A percentile compares a stretch with the other conserved stretches of the same genome.
Conservation (phyloP, 2,329 filamentous ascomycete species). For the Calonectria hawksworthii region DNA sequence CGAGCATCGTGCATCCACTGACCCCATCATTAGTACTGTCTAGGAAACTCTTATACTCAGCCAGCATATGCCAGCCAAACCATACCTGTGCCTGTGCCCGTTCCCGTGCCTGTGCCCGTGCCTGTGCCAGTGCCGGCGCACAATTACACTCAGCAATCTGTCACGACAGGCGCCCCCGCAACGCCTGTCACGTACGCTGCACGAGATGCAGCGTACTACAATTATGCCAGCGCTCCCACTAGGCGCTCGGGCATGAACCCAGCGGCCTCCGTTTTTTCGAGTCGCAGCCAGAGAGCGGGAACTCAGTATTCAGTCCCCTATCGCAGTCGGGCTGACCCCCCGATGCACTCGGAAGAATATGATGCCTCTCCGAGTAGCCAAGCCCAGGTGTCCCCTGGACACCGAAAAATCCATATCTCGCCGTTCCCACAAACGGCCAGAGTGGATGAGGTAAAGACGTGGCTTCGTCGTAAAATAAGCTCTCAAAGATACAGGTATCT, state of each 20-base stretch:
- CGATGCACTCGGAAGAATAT: conserved; percentile 17
- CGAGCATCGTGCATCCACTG: conserved; percentile 5
- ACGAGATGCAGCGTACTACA: conserved; percentile 25
- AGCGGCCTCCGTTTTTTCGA: conserved; percentile 22
- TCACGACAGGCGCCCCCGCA: conserved; percentile 2
- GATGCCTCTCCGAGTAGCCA: conserved; percentile 3
- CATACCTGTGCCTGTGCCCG: neutral
- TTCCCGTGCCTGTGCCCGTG: neutral
- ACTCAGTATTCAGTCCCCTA: conserved; percentile 36
- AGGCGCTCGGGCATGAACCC: conserved; percentile 4
- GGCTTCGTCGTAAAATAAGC: conserved; percentile 46
- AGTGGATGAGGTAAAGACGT: conserved; percentile 43
- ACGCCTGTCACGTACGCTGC: conserved; percentile 21
- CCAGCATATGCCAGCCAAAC: conserved; percentile 9
- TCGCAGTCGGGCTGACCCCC: conserved; percentile 20
- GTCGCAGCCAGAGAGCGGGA: conserved; percentile 30
- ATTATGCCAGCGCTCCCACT: conserved; percentile 5
- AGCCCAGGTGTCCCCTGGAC: conserved; percentile 29
- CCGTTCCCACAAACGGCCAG: conserved; percentile 42
- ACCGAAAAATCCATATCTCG: conserved; percentile 44
- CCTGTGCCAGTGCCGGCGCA: neutral
- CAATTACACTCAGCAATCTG: conserved; percentile 21
- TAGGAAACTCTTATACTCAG: conserved; percentile 22
- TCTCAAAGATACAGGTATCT: conserved; percentile 41
- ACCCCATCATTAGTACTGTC: conserved; percentile 31